Base-by-base conservation (phyloP, 768 basidiomycete genomes). In the Rickenella mellea region DNA sequence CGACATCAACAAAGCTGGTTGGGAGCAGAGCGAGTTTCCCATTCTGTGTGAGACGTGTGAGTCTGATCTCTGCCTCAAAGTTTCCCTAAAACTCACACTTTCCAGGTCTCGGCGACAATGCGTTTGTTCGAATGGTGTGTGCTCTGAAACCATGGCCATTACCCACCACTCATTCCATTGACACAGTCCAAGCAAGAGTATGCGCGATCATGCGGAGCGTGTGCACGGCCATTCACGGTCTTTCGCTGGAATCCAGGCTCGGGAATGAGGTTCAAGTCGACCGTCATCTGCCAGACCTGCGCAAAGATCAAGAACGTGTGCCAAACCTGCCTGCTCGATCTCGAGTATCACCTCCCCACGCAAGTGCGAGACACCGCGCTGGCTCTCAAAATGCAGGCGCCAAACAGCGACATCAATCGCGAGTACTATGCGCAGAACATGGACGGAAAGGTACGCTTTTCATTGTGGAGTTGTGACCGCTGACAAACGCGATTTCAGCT, bases 221-320 rank as follows among this genome's bases (percentile, higher is more conserved):
- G 96, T 57, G 91, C 92, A 2, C 76, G 96, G 19, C 96, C 90
- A 2, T 94, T 93, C 65, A 94, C 89, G 37, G 85, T 97, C 52
- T 99, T 99, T 66, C 84, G 91, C 29, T 99, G 96, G 96, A 94
- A 97, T 56, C 93, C 96, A 2, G 96, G 96, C 33, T 67, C 80
- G 3, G 94, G 92, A 30, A 83, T 81, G 59, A 81, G 94, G 22
- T 97, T 77, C 78, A 98, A 98, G 71, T 86, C 90, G 45, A 99
- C 96, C 9, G 91, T 96, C 47, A 80, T 97, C 47, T 96, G 92
- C 64, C 93, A 94, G 61, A 94, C 93, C 3, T 97, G 94, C 53
- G 87, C 93, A 38, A 97, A 97, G 66, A 79, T 90, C 51, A 88
- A 88, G 68, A 92, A 92, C 55, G 83, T 96, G 41, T 99, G 96